These are phyloP conservation scores for Plantago rigida DNA, from an alignment of 305 asterid genomes.

Conservation along the genomic window DNA sequence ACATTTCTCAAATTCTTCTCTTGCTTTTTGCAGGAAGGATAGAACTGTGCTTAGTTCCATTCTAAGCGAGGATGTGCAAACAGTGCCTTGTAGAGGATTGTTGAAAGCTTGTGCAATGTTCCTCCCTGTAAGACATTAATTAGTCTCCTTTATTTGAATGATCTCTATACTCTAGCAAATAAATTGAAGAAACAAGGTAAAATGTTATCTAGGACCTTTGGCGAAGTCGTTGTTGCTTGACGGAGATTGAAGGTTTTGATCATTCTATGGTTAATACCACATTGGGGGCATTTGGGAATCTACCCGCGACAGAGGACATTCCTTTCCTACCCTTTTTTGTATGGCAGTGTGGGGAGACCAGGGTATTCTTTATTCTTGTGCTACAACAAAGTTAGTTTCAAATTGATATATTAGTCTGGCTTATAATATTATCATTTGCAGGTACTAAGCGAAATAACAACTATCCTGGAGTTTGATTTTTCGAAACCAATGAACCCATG, in stretches of 20 bases:
- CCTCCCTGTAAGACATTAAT: constrained; percentile 61
- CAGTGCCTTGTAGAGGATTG: constrained; percentile 80
- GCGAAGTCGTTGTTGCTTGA: constrained; percentile 71
- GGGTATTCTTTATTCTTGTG: constrained; percentile 42
- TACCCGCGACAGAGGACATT: constrained; percentile 48
- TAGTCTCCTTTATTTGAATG: constrained; percentile 14
- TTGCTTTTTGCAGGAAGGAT: constrained; percentile 54
- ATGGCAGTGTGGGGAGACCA: constrained; percentile 79
- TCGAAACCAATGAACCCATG: constrained; percentile 52
- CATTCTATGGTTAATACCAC: constrained; percentile 59
- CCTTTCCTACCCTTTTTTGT: constrained; percentile 60
- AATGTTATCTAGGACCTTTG: constrained; percentile 62
- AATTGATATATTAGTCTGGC: background rate
- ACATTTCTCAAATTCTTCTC: background rate
- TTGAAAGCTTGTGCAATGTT: constrained; percentile 74
- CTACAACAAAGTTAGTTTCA: background rate
- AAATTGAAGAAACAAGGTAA: constrained; percentile 9
- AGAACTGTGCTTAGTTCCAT: constrained; percentile 53
- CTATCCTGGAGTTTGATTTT: constrained; percentile 76
- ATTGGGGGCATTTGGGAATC: constrained; percentile 79
- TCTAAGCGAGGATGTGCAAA: constrained; percentile 49
- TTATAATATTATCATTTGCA: constrained; percentile 26
- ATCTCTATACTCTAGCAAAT: constrained; percentile 11
- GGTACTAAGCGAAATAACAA: constrained; percentile 55
- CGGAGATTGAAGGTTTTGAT: constrained; percentile 74